A percentile compares a stretch with the other conserved stretches of the same genome.
These are phyloP conservation scores for Barnettozyma siamensis DNA, from an alignment of 805 yeast genomes.

Conservation along the genomic window DNA sequence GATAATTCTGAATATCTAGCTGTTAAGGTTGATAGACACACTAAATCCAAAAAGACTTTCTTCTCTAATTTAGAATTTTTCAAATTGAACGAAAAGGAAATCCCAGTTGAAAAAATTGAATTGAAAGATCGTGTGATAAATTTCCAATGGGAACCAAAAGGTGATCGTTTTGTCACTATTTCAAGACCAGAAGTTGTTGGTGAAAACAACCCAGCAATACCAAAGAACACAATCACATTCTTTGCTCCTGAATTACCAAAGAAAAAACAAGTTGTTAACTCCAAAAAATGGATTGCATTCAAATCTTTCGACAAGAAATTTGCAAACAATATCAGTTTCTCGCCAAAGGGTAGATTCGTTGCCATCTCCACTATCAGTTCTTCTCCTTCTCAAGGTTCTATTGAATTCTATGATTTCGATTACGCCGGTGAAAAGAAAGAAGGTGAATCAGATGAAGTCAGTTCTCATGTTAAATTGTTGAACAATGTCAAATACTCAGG, in stretches of 20 bases:
- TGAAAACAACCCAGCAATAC: constrained; percentile 52
- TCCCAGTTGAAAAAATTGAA: constrained; percentile 93
- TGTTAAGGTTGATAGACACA: constrained; percentile 94
- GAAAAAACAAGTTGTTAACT: constrained; percentile 38
- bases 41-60: constrained; percentile 87
- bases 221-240: constrained; percentile 65
- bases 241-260: constrained; percentile 67
- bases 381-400: constrained; percentile 47
- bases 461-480: constrained; percentile 32
- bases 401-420: constrained; percentile 84
- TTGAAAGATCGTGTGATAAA: constrained; percentile 81
- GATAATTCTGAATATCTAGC: constrained; percentile 76
- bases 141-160: constrained; percentile 94
- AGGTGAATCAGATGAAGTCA: constrained; percentile 33
- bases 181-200: constrained; percentile 48
- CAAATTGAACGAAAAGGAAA: constrained; percentile 78
- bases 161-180: constrained; percentile 80
- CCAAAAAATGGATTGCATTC: constrained; percentile 53
- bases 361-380: constrained; percentile 41
- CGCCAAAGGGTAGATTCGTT: constrained; percentile 90
- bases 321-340: constrained; percentile 73
- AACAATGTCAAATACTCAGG: constrained; percentile 65
- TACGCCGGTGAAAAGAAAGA: constrained; percentile 64
- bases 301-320: constrained; percentile 55
- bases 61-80: constrained; percentile 91